These are phyloP conservation scores for Nemania serpens DNA, from an alignment of 2,329 filamentous ascomycete genomes.

Conservation along the genomic window DNA sequence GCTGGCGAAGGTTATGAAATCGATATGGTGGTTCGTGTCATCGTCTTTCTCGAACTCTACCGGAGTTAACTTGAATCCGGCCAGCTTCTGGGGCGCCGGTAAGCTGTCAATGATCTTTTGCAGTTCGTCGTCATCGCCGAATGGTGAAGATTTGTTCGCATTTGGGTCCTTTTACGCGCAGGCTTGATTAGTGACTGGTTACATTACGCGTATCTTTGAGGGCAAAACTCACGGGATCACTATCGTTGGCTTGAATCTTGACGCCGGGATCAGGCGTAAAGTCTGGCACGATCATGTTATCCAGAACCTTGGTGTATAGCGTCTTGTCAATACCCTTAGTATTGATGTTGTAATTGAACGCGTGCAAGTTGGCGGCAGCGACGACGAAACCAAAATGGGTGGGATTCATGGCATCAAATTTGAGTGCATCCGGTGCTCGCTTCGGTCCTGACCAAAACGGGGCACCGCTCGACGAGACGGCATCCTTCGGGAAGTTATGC, in stretches of 20 bases:
- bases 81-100: conserved; percentile 77
- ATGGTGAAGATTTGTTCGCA: conserved; percentile 69
- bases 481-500: conserved; percentile 97
- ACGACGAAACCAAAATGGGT: conserved; percentile 90
- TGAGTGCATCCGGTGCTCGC: conserved; percentile 88
- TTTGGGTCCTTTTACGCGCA: conserved; percentile 71
- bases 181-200: conserved; percentile 14
- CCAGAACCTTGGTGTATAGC: conserved; percentile 78
- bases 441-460: conserved; percentile 99
- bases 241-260: conserved; percentile 96
- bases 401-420: conserved; percentile 82
- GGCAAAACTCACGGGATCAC: conserved; percentile 70
- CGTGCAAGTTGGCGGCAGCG: conserved; percentile 87
- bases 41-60: conserved; percentile 99
- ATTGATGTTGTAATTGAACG: conserved; percentile 97
- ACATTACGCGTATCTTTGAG: background rate
- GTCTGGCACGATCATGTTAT: conserved; percentile 94
- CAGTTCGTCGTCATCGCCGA: conserved; percentile 78
- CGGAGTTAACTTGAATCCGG: conserved; percentile 85
- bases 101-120: conserved; percentile 72
- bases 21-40: conserved; percentile 96
- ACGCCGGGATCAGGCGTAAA: conserved; percentile 88
- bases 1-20: conserved; percentile 97
- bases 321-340: conserved; percentile 72
- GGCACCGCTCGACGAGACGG: conserved; percentile 82